Base-by-base conservation (phyloP, 768 basidiomycete genomes). In the Boletus vinaceobasis region DNA sequence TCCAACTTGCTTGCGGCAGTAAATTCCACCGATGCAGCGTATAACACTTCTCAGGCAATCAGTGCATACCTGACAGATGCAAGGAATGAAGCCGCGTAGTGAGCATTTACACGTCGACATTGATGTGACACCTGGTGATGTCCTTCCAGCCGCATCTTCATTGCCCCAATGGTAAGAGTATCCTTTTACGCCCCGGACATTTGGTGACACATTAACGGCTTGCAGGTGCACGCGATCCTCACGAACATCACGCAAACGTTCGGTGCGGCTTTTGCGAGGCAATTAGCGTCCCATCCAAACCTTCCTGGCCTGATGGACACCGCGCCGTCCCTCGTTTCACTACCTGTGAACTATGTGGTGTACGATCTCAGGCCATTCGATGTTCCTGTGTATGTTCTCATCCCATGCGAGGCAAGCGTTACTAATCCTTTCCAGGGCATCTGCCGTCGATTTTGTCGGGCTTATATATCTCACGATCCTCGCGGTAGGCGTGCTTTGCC, bases 81-180 rank as follows among this genome's bases (percentile, higher is more conserved):
- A 21, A 74, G 85, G 29, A 85, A 79, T 45, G 84, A 85, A 57
- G 81, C 79, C 56, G 77, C 75, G 17, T 86, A 74, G 85, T 87
- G 64, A 67, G 83, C 19, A 44, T 56, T 27, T 35, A 38, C 7
- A 11, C n/a, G 6, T 46, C 13, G 27, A 21, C 11, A 9, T 35
- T 7, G 26, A 33, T 13, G 21, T 43, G 21, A 60, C 35, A 8
- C 31, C 3, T 26, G 29, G 17, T 62, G 36, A 64, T 19, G 7
- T n/a, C 26, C 14, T 48, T 48, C 27, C 15, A 73, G 66, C 27
- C 65, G 65, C 33, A 56, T 4, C 21, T 13, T 46, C 31, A 63
- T 68, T 39, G 48, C 53, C 32, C 50, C 51, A 29, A 56, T 52
- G 55, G 58, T 55, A 44, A 17, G 49, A 11, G 15, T 38, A 26